A percentile compares a stretch with the other conserved stretches of the same genome.
These are phyloP conservation scores for Cercospora brassicicola DNA, from an alignment of 2,329 filamentous ascomycete genomes.

Conservation along the genomic window DNA sequence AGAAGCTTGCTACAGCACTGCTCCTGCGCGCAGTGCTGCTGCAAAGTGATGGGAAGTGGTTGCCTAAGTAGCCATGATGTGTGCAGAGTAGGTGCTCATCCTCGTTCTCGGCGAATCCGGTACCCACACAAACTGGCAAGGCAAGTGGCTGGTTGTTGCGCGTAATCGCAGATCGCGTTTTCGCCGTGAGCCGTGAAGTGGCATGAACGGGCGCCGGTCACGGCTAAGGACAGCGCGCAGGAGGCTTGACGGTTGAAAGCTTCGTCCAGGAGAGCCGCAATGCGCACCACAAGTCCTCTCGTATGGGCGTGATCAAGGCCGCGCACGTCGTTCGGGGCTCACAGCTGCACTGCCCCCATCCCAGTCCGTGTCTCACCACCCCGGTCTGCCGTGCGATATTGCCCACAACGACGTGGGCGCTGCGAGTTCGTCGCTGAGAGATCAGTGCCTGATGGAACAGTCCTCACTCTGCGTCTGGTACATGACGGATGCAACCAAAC, in stretches of 20 bases:
- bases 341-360: background rate
- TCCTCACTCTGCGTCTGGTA: background rate
- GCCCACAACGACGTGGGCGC: background rate
- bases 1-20: background rate
- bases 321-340: background rate
- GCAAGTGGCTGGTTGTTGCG: background rate
- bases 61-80: slow-evolving; percentile 1
- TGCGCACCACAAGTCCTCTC: background rate
- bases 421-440: background rate
- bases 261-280: background rate
- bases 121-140: background rate
- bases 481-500: background rate
- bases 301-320: background rate
- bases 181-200: background rate
- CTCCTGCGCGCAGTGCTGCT: background rate
- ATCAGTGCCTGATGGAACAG: background rate
- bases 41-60: background rate
- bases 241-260: background rate
- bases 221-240: background rate
- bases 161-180: background rate
- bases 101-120: slow-evolving; percentile 1
- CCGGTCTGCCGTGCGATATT: background rate
- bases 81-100: background rate
- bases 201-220: background rate
- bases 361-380: background rate